Percentiles rank a stretch among this genome's conserved stretches.
phyloP scores from a whole-genome alignment of 495 filamentous ascomycete species.

The Pyrenula massariospora region DNA sequence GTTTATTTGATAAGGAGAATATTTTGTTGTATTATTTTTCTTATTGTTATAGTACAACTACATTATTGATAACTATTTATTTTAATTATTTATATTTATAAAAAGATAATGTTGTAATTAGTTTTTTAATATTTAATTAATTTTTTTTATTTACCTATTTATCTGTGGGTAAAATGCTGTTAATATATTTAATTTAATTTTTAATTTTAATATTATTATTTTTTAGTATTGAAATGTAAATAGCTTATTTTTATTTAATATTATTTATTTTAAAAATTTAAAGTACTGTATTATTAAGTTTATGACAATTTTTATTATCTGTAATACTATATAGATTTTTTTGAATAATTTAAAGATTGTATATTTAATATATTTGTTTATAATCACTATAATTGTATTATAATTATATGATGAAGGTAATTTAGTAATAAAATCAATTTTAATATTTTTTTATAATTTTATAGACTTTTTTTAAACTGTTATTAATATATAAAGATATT shows the following conservation, averaged over 20 bases:
- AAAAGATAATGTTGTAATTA: no score
- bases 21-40: no score
- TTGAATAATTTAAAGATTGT: constrained; percentile 1
- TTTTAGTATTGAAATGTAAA: background rate
- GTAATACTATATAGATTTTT: constrained; percentile 3
- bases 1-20: no score
- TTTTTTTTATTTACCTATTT: no score
- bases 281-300: background rate
- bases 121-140: no score
- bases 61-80: no score
- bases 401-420: background rate
- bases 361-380: constrained; percentile 1
- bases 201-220: constrained; percentile 1
- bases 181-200: no score
- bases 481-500: background rate
- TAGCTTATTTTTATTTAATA: background rate
- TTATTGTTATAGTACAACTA: no score
- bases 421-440: constrained; percentile 1
- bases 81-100: no score
- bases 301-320: constrained; percentile 3
- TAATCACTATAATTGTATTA: constrained; percentile 2
- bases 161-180: no score
- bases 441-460: constrained; percentile 3
- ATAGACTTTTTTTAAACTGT: background rate
- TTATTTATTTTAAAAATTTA: constrained; percentile 2